These are phyloP conservation scores for Cudoniella acicularis DNA, from an alignment of 495 filamentous ascomycete species.

Conservation along the genomic window DNA sequence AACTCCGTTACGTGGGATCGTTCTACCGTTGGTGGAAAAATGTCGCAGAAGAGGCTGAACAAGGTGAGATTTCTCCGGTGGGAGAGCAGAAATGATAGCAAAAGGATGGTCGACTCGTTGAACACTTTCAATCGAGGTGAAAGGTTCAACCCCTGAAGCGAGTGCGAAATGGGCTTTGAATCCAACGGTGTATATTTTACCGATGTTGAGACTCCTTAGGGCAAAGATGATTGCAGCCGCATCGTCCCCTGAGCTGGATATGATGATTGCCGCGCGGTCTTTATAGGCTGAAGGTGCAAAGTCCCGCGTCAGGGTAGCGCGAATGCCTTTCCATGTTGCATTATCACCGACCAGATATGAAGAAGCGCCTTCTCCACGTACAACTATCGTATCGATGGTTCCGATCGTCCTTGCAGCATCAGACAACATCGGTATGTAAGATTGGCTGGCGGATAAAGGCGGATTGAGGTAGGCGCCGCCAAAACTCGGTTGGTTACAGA, in stretches of 20 bases:
- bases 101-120: conserved; percentile 73
- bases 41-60: conserved; percentile 76
- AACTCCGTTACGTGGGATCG: neutral
- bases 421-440: conserved; percentile 60
- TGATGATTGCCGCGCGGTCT: conserved; percentile 67
- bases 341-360: conserved; percentile 68
- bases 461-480: conserved; percentile 78
- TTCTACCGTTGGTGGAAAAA: conserved; percentile 33
- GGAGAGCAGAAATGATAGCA: conserved; percentile 72
- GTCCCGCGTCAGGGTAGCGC: conserved; percentile 73
- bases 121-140: conserved; percentile 74
- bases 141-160: conserved; percentile 63
- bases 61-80: conserved; percentile 71
- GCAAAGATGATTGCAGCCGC: conserved; percentile 74
- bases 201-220: conserved; percentile 67
- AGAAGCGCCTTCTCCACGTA: conserved; percentile 35
- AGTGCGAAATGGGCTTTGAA: conserved; percentile 67
- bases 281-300: conserved; percentile 78
- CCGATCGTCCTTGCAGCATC: conserved; percentile 73
- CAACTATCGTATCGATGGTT: conserved; percentile 73
- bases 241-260: conserved; percentile 63
- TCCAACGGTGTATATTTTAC: conserved; percentile 78
- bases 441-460: conserved; percentile 50
- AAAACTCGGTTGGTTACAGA: conserved; percentile 66
- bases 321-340: conserved; percentile 77